phyloP scores from a whole-genome alignment of 2,329 filamentous ascomycete genomes.

The Neophaeococcomyces mojaviensis region DNA sequence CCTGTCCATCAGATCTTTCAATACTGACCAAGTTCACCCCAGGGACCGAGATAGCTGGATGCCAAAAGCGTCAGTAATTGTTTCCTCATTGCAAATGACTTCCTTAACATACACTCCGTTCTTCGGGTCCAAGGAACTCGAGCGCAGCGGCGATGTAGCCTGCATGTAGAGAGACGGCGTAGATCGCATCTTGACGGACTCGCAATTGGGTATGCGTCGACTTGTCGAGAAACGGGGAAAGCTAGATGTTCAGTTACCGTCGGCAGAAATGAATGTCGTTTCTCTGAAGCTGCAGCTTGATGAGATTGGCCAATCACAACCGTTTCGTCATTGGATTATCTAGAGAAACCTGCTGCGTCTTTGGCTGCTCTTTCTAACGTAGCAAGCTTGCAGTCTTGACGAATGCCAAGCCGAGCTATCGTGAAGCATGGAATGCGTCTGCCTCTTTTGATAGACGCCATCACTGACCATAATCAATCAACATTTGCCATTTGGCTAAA shows the following conservation, averaged over 20 bases:
- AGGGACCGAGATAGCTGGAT: slow-evolving; percentile 62
- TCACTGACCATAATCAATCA: no score
- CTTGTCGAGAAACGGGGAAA: no score
- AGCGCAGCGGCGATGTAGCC: slow-evolving; percentile 16
- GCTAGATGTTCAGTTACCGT: no score
- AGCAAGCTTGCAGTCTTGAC: no score
- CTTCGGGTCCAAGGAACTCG: slow-evolving; percentile 33
- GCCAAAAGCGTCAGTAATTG: slow-evolving; percentile 23
- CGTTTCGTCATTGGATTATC: no score
- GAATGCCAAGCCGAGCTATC: no score
- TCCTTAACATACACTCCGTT: slow-evolving; percentile 36
- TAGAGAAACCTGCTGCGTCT: no score
- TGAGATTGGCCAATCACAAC: no score
- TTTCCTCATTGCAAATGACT: background rate
- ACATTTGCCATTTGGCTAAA: background rate
- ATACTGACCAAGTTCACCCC: slow-evolving; percentile 65
- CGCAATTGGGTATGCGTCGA: no score
- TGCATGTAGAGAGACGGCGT: slow-evolving; percentile 19
- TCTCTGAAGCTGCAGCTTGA: no score
- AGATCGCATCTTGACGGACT: slow-evolving; percentile 17
- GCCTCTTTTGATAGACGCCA: background rate
- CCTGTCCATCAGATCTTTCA: background rate
- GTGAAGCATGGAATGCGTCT: background rate
- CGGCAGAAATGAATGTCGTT: no score
- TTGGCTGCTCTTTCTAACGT: no score